phyloP scores from a whole-genome alignment of 208 protist genomes.

The Herpetomonas tarakana region DNA sequence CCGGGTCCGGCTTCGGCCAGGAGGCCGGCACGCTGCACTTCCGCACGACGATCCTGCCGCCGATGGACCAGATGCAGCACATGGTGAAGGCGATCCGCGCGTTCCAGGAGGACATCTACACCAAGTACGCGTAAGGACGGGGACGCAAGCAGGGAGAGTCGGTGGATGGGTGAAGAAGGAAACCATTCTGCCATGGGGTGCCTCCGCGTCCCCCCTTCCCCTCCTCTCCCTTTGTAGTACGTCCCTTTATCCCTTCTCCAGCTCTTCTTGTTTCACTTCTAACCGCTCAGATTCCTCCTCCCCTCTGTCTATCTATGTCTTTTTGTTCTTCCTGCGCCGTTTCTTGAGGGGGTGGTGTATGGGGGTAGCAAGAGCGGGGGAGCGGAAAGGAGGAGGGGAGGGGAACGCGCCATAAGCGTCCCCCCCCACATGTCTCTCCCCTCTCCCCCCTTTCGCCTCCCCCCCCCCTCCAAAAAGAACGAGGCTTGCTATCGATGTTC shows the following conservation, averaged over 20 bases:
- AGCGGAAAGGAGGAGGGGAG: no score
- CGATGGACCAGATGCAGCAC: constrained; percentile 94
- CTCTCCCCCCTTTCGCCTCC: no score
- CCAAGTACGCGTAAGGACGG: constrained; percentile 29
- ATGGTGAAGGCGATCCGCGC: constrained; percentile 62
- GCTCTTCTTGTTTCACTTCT: no score
- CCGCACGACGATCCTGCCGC: constrained; percentile 98
- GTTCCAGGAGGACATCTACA: constrained; percentile 68
- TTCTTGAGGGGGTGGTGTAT: no score
- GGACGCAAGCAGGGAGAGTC: constrained; percentile 7
- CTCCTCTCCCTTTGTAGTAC: not conserved
- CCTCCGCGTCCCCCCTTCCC: not conserved
- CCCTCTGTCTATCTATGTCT: no score
- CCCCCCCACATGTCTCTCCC: no score
- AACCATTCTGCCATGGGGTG: constrained; percentile 1
- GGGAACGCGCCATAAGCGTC: no score
- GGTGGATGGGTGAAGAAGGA: constrained; percentile 6
- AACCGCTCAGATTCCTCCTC: no score
- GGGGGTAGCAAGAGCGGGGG: no score
- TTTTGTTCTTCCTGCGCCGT: no score
- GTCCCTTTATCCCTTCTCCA: not conserved
- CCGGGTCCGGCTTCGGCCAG: constrained; percentile 97
- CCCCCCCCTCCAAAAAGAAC: no score
- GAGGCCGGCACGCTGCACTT: constrained; percentile 97
- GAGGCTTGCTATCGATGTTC: no score